Evolutionary conservation across 75 land plant species (phyloP).

Genomic region (Selaginella moellendorffii): DNA sequence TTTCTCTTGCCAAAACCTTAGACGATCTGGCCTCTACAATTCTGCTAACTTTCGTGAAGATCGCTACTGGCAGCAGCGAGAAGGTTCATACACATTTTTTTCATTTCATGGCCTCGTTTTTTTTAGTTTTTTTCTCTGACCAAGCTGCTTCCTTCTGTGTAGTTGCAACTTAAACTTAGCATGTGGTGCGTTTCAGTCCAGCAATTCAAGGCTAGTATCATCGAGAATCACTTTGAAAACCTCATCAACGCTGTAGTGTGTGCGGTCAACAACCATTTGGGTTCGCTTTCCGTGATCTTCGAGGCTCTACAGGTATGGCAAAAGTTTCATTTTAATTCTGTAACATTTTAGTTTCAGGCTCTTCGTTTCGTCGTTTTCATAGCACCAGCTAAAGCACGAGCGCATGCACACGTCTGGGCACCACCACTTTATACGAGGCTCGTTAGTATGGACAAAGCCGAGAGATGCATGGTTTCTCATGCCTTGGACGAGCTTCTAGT

Average conservation of each 20-base stretch:
- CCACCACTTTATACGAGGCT: no score
- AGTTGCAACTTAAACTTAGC: slow-evolving; percentile 54
- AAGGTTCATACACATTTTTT: neutral
- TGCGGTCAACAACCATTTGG: slow-evolving; percentile 55
- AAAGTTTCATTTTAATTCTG: no score
- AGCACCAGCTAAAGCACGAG: no score
- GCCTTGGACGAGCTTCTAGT: no score
- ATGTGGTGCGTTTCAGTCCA: slow-evolving; percentile 61
- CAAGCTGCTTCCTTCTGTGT: neutral
- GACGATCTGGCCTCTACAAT: neutral
- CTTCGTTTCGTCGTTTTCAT: no score
- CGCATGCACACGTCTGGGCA: no score
- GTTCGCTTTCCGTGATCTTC: slow-evolving; percentile 42
- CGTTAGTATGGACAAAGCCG: no score
- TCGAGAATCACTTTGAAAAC: slow-evolving; percentile 17
- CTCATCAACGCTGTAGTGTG: slow-evolving; percentile 33
- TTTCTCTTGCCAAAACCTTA: no score
- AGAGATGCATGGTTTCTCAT: no score
- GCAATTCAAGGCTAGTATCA: slow-evolving; percentile 24
- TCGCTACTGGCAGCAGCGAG: neutral
- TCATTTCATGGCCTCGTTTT: neutral
- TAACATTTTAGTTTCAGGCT: no score
- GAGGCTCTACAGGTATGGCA: slow-evolving; percentile 66
- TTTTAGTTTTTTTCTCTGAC: neutral
- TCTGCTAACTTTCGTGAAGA: neutral